These are phyloP conservation scores for Metschnikowia aberdeeniae DNA, from an alignment of 805 yeast species.

Conservation along the genomic window DNA sequence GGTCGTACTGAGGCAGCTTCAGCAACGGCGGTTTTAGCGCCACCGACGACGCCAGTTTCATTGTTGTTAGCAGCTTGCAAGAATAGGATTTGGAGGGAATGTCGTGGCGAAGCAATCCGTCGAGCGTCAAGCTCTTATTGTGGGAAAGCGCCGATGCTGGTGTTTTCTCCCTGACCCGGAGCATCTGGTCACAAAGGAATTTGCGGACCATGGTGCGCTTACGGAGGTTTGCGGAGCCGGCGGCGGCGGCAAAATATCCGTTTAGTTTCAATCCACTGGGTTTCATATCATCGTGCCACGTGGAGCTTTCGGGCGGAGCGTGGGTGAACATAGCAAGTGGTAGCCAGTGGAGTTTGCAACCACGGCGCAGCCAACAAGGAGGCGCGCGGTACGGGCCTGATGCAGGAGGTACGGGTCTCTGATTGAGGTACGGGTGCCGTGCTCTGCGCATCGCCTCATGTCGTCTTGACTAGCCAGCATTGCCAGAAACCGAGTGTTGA, in stretches of 20 bases:
- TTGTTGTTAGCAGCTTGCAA: not conserved
- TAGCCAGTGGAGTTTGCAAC: conserved; percentile 11
- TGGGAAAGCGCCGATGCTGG: not conserved
- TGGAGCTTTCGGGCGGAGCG: not conserved
- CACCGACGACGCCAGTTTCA: not conserved
- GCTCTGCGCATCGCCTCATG: not conserved
- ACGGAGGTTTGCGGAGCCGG: conserved; percentile 5
- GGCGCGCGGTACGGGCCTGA: too few species aligned
- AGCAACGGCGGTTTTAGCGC: not conserved
- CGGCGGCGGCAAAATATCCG: not conserved
- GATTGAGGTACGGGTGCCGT: too few species aligned
- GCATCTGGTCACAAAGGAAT: conserved; percentile 13
- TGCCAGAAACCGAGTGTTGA: not conserved
- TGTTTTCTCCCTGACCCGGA: conserved; percentile 8
- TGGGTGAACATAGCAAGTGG: conserved; percentile 13
- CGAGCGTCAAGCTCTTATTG: not conserved
- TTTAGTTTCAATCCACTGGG: not conserved
- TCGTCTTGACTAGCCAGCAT: conserved; percentile 4
- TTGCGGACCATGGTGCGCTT: conserved; percentile 13
- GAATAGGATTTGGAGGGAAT: not conserved
- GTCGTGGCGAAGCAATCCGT: not conserved
- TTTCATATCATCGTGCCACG: not conserved
- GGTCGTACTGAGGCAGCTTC: not conserved
- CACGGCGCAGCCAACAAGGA: not conserved
- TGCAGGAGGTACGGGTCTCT: too few species aligned